Conservation (phyloP, 768 basidiomycete genomes). For the Nevesoporus exiguus region DNA sequence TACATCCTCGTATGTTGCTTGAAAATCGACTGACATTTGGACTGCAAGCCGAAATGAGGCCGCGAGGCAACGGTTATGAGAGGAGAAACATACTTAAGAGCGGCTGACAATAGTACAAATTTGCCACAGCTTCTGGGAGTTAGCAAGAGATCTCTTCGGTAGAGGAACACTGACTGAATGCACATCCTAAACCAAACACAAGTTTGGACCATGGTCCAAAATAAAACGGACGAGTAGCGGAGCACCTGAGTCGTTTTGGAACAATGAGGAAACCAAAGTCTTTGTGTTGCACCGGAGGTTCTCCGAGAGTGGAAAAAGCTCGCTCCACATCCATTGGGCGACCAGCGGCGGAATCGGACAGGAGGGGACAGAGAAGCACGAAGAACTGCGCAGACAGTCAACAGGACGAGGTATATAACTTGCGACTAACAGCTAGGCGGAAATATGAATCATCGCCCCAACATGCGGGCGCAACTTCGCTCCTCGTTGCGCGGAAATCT, state of each 20-base stretch:
- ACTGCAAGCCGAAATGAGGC: slow-evolving; percentile 6
- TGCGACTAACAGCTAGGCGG: not conserved
- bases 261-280: slow-evolving; percentile 14
- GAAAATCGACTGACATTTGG: slow-evolving; percentile 37
- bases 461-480: slow-evolving; percentile 2
- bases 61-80: no score
- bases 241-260: slow-evolving; percentile 15
- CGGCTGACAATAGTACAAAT: slow-evolving; percentile 81
- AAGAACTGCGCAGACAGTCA: not conserved
- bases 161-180: slow-evolving; percentile 15
- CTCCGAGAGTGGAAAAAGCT: not conserved
- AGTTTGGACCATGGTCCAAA: slow-evolving; percentile 16
- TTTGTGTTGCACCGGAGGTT: not conserved
- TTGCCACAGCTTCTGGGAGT: slow-evolving; percentile 42
- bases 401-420: slow-evolving; percentile 12
- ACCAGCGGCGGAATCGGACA: slow-evolving; percentile 4
- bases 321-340: slow-evolving; percentile 17
- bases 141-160: not conserved
- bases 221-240: slow-evolving; percentile 3
- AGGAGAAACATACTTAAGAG: slow-evolving; percentile 50
- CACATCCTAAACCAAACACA: slow-evolving; percentile 16
- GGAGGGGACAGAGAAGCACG: not conserved
- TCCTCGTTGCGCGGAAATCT: not conserved
- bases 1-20: slow-evolving; percentile 29
- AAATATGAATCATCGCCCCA: slow-evolving; percentile 17